Percentiles rank a stretch among this genome's conserved stretches.
phyloP scores from a whole-genome alignment of 345 rosid species.

The Sisymbrium irio region DNA sequence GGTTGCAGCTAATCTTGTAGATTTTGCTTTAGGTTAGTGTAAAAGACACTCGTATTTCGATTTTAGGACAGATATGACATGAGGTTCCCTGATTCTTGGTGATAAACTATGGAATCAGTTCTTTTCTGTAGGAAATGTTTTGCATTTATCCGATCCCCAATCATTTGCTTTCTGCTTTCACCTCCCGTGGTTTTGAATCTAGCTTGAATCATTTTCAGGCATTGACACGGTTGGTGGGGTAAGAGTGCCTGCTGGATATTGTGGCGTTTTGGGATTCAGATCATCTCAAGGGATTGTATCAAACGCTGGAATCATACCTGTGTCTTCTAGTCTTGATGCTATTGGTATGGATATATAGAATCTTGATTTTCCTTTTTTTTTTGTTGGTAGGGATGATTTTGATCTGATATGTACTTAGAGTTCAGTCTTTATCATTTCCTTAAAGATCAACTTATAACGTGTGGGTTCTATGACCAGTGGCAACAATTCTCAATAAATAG shows the following conservation, averaged over 20 bases:
- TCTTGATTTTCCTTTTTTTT: neutral
- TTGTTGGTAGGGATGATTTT: no score
- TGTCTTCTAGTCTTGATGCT: conserved; percentile 75
- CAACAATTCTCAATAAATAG: neutral
- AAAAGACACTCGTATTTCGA: neutral
- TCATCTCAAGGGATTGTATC: conserved; percentile 72
- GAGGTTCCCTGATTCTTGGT: neutral
- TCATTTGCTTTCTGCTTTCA: neutral
- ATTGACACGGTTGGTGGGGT: conserved; percentile 86
- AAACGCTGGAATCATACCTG: conserved; percentile 56
- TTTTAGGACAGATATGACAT: neutral
- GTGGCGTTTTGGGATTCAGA: conserved; percentile 82
- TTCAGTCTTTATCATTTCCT: neutral
- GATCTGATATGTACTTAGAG: neutral
- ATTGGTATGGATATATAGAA: conserved; percentile 55
- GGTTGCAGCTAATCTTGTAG: conserved; percentile 81
- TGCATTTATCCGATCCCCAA: neutral
- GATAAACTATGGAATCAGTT: neutral
- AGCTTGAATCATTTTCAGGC: conserved; percentile 52
- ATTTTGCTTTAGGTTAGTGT: conserved; percentile 70
- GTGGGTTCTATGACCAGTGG: neutral
- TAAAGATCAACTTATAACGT: neutral
- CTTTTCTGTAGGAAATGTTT: neutral
- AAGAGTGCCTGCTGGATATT: conserved; percentile 81
- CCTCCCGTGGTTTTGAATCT: neutral